Evolutionary conservation across 2,329 filamentous ascomycete genomes (phyloP).

Genomic region (Tothia fuscella): DNA sequence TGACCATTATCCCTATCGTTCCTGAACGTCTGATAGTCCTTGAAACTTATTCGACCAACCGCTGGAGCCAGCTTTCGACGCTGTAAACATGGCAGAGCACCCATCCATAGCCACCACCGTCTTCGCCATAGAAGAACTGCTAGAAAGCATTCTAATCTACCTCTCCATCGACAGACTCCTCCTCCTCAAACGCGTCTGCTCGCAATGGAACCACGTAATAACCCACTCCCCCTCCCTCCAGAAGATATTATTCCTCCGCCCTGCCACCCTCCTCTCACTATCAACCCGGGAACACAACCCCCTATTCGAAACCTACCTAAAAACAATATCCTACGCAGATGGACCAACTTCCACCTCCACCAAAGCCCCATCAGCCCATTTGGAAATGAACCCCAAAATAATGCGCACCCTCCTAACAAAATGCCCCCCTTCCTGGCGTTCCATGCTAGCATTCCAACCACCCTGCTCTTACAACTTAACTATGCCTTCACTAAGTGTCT

Average conservation of each 20-base stretch:
- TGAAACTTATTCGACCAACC: too few species aligned
- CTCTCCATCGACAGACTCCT: conserved; percentile 7
- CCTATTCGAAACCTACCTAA: conserved; percentile 8
- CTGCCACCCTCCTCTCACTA: neutral
- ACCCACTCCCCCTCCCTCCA: conserved; percentile 3
- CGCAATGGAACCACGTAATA: conserved; percentile 2
- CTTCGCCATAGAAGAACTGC: conserved; percentile 6
- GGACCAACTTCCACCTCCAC: neutral
- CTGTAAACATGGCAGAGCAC: neutral
- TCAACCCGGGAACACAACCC: conserved; percentile 4
- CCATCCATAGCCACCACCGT: neutral
- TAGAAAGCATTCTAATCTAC: conserved; percentile 7
- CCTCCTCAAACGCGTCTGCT: conserved; percentile 6
- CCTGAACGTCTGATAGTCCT: too few species aligned
- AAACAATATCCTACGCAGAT: conserved; percentile 2
- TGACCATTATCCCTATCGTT: too few species aligned
- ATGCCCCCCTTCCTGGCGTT: conserved; percentile 2
- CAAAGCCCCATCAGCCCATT: neutral
- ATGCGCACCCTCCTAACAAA: conserved; percentile 5
- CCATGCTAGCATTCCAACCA: conserved; percentile 7
- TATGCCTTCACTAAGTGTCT: conserved; percentile 1
- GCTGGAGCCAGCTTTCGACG: too few species aligned
- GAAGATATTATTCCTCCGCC: conserved; percentile 6
- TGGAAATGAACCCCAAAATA: conserved; percentile 2
- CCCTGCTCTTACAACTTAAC: conserved; percentile 8